These are phyloP conservation scores for Inonotus hispidus DNA, from an alignment of 1,284 basidiomycete genomes.

Conservation along the genomic window DNA sequence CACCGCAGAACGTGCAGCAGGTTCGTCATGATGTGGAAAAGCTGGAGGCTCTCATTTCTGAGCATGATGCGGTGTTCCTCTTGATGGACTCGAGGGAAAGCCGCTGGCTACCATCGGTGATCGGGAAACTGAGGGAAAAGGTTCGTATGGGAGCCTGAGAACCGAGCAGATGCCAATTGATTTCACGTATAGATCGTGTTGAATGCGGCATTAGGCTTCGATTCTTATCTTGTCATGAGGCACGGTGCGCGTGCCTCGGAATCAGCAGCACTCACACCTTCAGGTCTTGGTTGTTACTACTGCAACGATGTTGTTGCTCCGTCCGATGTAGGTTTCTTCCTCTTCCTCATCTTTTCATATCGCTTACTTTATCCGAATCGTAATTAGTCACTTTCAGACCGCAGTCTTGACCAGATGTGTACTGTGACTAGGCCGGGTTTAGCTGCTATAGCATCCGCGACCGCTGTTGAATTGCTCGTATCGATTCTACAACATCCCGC, in stretches of 20 bases:
- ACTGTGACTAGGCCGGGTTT: slow-evolving; percentile 97
- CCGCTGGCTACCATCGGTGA: slow-evolving; percentile 90
- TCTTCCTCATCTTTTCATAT: background rate
- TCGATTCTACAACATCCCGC: slow-evolving; percentile 87
- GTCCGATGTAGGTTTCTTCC: slow-evolving; percentile 63
- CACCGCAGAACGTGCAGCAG: slow-evolving; percentile 49
- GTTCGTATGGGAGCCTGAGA: slow-evolving; percentile 31
- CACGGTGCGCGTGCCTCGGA: slow-evolving; percentile 64
- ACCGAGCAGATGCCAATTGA: background rate
- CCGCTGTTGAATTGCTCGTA: slow-evolving; percentile 88
- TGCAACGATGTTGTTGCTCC: slow-evolving; percentile 99
- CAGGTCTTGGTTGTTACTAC: slow-evolving; percentile 86
- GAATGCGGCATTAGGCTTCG: slow-evolving; percentile 95
- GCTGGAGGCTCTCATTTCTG: slow-evolving; percentile 74
- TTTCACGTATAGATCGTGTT: slow-evolving; percentile 65
- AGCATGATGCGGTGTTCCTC: slow-evolving; percentile 88
- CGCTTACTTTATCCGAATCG: background rate
- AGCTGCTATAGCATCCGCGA: slow-evolving; percentile 87
- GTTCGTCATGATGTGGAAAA: slow-evolving; percentile 61
- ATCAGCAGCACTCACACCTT: slow-evolving; percentile 25
- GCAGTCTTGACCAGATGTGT: slow-evolving; percentile 98
- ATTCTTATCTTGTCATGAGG: slow-evolving; percentile 95
- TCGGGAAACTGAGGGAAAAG: slow-evolving; percentile 82
- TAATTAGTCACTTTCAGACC: slow-evolving; percentile 80
- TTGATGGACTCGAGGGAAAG: slow-evolving; percentile 98